These are phyloP conservation scores for Mortierella hygrophila DNA, from an alignment of 192 early-diverging fungal species.

Conservation along the genomic window DNA sequence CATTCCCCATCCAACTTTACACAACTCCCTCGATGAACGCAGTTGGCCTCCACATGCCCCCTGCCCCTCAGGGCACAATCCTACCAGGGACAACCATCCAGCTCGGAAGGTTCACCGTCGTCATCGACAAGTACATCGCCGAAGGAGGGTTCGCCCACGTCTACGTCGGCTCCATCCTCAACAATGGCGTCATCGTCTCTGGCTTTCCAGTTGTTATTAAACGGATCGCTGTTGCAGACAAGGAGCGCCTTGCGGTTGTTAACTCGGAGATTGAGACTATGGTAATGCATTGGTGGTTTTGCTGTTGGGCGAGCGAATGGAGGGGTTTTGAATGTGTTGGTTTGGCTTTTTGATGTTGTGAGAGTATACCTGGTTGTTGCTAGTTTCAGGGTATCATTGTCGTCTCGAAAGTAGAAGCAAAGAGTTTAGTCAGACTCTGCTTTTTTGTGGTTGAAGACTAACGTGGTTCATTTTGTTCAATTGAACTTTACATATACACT, in stretches of 20 bases:
- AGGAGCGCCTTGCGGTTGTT: conserved; percentile 69
- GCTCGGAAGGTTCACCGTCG: conserved; percentile 67
- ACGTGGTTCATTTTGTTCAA: neutral
- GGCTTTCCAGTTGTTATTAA: conserved; percentile 83
- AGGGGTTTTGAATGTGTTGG: no score
- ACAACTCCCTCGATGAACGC: conserved; percentile 31
- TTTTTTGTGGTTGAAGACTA: neutral
- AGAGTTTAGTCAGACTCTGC: neutral
- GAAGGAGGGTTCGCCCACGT: conserved; percentile 95
- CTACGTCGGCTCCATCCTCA: conserved; percentile 78
- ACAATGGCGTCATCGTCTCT: conserved; percentile 16
- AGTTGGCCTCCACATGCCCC: conserved; percentile 28
- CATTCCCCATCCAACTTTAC: neutral
- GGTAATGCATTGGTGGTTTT: conserved; percentile 58
- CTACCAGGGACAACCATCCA: conserved; percentile 72
- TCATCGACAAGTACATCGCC: conserved; percentile 81
- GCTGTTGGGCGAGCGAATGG: no score
- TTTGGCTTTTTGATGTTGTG: no score
- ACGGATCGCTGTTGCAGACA: conserved; percentile 79
- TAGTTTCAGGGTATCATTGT: neutral
- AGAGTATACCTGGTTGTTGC: no score
- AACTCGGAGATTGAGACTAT: conserved; percentile 84
- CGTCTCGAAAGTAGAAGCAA: neutral
- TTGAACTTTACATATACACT: neutral
- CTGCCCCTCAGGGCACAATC: conserved; percentile 67